A percentile compares a stretch with the other conserved stretches of the same genome.
Conservation (phyloP, 2,329 filamentous ascomycete genomes). For the Epichloe sibirici region DNA sequence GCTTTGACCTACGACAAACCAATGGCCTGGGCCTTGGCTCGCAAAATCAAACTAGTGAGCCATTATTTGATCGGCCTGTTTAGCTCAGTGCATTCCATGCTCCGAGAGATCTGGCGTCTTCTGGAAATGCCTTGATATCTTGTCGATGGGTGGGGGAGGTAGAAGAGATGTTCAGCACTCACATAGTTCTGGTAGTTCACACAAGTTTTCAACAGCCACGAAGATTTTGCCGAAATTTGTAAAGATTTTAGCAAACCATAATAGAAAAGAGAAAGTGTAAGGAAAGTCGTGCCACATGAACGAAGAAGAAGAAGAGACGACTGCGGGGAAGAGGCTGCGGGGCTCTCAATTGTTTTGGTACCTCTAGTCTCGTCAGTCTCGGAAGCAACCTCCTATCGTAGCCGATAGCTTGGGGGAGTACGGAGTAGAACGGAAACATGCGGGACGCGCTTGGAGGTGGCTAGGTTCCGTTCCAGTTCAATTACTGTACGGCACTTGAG, state of each 20-base stretch:
- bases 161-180: constrained; percentile 7
- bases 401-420: constrained; percentile 13
- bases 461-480: neutral
- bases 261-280: neutral
- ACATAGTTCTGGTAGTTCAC: neutral
- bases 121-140: neutral
- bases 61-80: constrained; percentile 8
- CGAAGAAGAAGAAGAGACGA: neutral
- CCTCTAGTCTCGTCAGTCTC: constrained; percentile 14
- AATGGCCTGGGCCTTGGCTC: neutral
- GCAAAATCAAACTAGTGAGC: constrained; percentile 1
- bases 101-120: neutral
- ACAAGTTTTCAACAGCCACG: neutral
- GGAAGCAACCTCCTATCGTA: constrained; percentile 17
- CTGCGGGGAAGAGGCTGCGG: constrained; percentile 1
- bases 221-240: neutral
- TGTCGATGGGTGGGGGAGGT: constrained; percentile 1
- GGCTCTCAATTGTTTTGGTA: neutral
- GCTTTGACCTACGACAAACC: neutral
- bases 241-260: neutral
- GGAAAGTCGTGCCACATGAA: constrained; percentile 1
- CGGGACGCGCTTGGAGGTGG: constrained; percentile 12
- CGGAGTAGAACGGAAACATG: constrained; percentile 18
- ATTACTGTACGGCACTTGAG: neutral
- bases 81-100: neutral